These are phyloP conservation scores for Elsinoe arachidis DNA, from an alignment of 2,329 filamentous ascomycete species.

Conservation along the genomic window DNA sequence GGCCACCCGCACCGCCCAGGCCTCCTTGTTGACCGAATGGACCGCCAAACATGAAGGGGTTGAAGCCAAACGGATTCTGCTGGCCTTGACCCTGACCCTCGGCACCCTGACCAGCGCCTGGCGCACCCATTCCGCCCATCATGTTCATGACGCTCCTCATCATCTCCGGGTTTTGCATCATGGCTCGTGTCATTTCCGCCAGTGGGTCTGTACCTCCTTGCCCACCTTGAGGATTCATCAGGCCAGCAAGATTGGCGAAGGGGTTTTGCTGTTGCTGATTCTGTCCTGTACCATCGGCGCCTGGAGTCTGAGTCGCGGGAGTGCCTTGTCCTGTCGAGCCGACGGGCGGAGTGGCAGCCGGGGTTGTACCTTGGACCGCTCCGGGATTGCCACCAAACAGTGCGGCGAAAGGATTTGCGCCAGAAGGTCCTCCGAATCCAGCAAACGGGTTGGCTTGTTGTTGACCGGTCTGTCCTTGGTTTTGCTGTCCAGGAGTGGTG, in stretches of 20 bases:
- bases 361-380: slow-evolving; percentile 27
- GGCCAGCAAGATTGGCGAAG: slow-evolving; percentile 56
- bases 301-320: slow-evolving; percentile 21
- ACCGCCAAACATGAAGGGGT: slow-evolving; percentile 34
- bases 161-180: slow-evolving; percentile 51
- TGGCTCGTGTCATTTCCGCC: slow-evolving; percentile 34
- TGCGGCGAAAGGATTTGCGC: slow-evolving; percentile 52
- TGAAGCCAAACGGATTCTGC: slow-evolving; percentile 36
- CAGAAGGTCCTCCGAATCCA: slow-evolving; percentile 29
- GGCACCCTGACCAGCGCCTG: slow-evolving; percentile 26
- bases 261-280: slow-evolving; percentile 48
- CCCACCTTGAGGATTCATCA: slow-evolving; percentile 18
- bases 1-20: slow-evolving; percentile 25
- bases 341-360: slow-evolving; percentile 24
- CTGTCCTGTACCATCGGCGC: slow-evolving; percentile 16
- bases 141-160: slow-evolving; percentile 46
- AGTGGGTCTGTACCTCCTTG: slow-evolving; percentile 40
- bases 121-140: slow-evolving; percentile 43
- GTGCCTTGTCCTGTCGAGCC: slow-evolving; percentile 26
- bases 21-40: slow-evolving; percentile 27
- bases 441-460: slow-evolving; percentile 40
- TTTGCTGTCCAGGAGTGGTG: slow-evolving; percentile 52
- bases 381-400: slow-evolving; percentile 41
- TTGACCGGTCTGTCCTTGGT: slow-evolving; percentile 29
- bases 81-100: slow-evolving; percentile 22